A percentile compares a stretch with the other conserved stretches of the same genome.
phyloP scores from a whole-genome alignment of 225 moss, liverwort and hornwort genomes.

The Neckera pumila region DNA sequence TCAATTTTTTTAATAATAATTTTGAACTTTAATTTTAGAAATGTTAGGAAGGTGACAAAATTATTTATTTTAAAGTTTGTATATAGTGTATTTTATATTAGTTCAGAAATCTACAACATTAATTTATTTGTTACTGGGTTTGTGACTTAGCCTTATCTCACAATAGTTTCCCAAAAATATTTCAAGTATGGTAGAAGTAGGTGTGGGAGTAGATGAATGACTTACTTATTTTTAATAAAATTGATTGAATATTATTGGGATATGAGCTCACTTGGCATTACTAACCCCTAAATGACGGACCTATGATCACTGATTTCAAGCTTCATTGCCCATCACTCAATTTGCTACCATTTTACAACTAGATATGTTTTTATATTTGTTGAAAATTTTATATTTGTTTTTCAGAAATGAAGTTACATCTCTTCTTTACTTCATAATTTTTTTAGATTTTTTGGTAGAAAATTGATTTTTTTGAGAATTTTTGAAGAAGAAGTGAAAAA shows the following conservation, averaged over 20 bases:
- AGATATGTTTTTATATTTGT: too few species aligned
- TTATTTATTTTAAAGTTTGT: too few species aligned
- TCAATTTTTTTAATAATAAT: rapidly evolving
- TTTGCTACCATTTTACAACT: too few species aligned
- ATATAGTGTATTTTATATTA: background rate
- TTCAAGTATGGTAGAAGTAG: background rate
- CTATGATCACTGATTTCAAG: too few species aligned
- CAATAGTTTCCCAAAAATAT: background rate
- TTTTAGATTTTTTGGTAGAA: too few species aligned
- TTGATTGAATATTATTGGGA: background rate
- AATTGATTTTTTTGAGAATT: too few species aligned
- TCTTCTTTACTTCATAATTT: too few species aligned
- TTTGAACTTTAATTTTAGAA: background rate
- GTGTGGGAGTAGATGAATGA: background rate
- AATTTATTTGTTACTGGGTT: background rate
- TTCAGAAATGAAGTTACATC: too few species aligned
- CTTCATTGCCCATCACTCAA: too few species aligned
- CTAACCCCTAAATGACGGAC: too few species aligned
- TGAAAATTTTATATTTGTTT: too few species aligned
- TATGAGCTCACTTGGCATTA: background rate
- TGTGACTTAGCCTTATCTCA: rapidly evolving
- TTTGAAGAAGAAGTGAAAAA: too few species aligned
- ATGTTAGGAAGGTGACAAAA: background rate
- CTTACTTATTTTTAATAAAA: background rate
- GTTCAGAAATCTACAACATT: rapidly evolving